Evolutionary conservation across 306 rosid species (phyloP).

Genomic region (Luffa aegyptiaca): DNA sequence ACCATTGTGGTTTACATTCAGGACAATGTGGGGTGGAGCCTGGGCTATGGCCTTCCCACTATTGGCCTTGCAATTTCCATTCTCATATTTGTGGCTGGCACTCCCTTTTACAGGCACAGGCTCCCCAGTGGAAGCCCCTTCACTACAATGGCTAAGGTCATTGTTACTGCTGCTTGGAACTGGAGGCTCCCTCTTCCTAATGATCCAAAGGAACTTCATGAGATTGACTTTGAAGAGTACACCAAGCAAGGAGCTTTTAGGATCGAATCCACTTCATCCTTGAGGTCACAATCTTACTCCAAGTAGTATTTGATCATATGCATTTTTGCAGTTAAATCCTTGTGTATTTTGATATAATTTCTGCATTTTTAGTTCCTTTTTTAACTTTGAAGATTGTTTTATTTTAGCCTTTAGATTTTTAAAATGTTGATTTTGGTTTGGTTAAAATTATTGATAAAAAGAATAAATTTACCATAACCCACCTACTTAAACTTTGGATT

Average conservation of each 20-base stretch:
- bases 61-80: slow-evolving; percentile 59
- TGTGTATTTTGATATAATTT: no score
- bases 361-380: no score
- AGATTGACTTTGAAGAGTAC: slow-evolving; percentile 41
- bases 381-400: no score
- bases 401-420: no score
- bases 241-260: slow-evolving; percentile 34
- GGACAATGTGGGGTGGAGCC: slow-evolving; percentile 85
- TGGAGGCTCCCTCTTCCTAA: slow-evolving; percentile 44
- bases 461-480: no score
- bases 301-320: no score
- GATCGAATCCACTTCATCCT: slow-evolving; percentile 59
- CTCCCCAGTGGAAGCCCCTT: slow-evolving; percentile 36
- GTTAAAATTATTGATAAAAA: no score
- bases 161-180: slow-evolving; percentile 52
- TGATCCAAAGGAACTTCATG: slow-evolving; percentile 50
- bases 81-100: slow-evolving; percentile 48
- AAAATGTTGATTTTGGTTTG: no score
- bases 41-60: slow-evolving; percentile 85
- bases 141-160: slow-evolving; percentile 50
- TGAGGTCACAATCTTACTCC: slow-evolving; percentile 32
- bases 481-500: no score
- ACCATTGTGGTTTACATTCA: slow-evolving; percentile 72
- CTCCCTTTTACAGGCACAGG: slow-evolving; percentile 75
- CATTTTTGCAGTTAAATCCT: no score